These are phyloP conservation scores for Gossypium longicalyx DNA, from an alignment of 345 rosid species.

Conservation along the genomic window DNA sequence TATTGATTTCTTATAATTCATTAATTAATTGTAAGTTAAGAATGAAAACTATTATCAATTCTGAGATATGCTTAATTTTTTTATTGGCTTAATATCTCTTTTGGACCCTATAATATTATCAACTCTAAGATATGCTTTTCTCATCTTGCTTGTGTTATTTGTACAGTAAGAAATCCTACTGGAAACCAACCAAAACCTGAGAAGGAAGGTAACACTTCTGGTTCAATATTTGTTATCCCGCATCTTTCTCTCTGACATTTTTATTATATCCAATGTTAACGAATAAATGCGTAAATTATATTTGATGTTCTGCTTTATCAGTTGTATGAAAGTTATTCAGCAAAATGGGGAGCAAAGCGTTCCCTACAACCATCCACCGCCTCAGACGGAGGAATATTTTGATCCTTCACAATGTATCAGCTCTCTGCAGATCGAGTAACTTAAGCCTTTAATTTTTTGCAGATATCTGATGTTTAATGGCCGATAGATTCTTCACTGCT, in stretches of 20 bases:
- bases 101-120: no score
- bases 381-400: constrained; percentile 21
- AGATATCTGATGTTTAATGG: background rate
- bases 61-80: no score
- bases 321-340: background rate
- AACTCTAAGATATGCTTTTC: background rate
- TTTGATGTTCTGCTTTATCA: background rate
- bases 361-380: background rate
- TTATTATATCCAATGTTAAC: no score
- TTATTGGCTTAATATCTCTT: no score
- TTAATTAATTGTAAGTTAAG: no score
- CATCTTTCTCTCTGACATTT: background rate
- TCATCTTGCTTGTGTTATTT: background rate
- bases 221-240: no score
- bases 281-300: no score
- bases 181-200: background rate
- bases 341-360: background rate
- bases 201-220: background rate
- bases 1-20: no score
- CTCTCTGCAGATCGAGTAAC: constrained; percentile 31
- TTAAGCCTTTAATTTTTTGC: background rate
- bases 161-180: background rate
- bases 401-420: constrained; percentile 30
- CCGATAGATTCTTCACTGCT: background rate
- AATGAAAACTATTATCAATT: no score